These are phyloP conservation scores for Hamamelis virginiana DNA, from an alignment of 164 flowering plant species.

Conservation along the genomic window DNA sequence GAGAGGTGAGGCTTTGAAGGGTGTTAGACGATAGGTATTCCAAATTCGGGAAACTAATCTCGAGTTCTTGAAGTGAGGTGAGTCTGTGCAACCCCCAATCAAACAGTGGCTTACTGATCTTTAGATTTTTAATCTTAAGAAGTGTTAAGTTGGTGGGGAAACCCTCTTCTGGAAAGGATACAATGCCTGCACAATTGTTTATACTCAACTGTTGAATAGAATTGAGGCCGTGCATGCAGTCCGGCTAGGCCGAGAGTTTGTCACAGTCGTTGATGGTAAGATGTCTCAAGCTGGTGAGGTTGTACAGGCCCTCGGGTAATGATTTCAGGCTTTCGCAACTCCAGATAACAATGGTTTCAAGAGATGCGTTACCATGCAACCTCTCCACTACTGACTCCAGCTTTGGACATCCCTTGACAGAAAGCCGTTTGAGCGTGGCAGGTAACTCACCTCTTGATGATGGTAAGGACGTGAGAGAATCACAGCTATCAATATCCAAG, in stretches of 20 bases:
- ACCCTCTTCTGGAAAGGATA: slow-evolving; percentile 12
- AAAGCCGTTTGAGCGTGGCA: no score
- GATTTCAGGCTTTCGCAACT: slow-evolving; percentile 7
- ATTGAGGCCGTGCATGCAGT: neutral
- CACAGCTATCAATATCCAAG: no score
- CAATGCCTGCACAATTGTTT: slow-evolving; percentile 4
- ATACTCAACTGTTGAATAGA: slow-evolving; percentile 1
- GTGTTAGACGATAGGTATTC: neutral
- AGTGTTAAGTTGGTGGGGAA: slow-evolving; percentile 11
- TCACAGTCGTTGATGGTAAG: no score
- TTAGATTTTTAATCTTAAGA: slow-evolving; percentile 9
- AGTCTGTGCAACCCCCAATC: slow-evolving; percentile 5
- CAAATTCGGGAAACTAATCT: neutral
- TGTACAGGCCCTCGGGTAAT: neutral
- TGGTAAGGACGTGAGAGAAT: no score
- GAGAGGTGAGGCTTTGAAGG: neutral
- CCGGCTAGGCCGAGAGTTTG: neutral
- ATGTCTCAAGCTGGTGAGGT: no score
- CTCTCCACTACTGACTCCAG: no score
- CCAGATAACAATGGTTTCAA: no score
- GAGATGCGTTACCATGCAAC: no score
- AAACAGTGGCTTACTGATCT: slow-evolving; percentile 11
- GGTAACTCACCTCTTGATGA: no score
- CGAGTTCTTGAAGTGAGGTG: slow-evolving; percentile 6
- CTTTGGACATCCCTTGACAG: no score